Percentiles rank a stretch among this genome's conserved stretches.
These are phyloP conservation scores for Leishmania braziliensis DNA, from an alignment of 208 protist species.

Conservation along the genomic window DNA sequence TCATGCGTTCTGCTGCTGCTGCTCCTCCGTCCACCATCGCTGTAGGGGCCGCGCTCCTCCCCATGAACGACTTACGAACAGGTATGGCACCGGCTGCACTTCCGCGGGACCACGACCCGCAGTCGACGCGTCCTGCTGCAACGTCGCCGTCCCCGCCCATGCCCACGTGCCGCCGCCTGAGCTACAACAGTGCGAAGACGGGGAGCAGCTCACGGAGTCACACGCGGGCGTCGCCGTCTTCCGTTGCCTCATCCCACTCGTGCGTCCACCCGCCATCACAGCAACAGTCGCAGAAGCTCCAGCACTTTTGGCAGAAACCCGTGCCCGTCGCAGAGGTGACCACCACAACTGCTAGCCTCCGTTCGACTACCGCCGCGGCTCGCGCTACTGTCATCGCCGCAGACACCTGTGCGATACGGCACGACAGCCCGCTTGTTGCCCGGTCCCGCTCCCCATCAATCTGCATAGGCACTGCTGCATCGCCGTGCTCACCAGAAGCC, in stretches of 20 bases:
- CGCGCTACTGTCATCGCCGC: background rate
- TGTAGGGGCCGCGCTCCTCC: background rate
- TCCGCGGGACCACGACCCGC: background rate
- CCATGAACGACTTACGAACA: background rate
- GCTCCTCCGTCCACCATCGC: background rate
- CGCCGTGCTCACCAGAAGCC: background rate
- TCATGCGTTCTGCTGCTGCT: background rate
- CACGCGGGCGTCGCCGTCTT: background rate
- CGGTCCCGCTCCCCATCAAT: conserved; percentile 3
- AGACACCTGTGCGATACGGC: background rate
- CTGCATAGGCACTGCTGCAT: background rate
- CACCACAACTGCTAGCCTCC: background rate
- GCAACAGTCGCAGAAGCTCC: background rate
- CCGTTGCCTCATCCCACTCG: background rate
- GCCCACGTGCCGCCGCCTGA: conserved; percentile 30
- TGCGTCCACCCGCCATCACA: background rate
- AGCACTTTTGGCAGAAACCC: conserved; percentile 10
- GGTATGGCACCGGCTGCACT: background rate
- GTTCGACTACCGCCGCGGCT: background rate
- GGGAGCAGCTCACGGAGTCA: conserved; percentile 15
- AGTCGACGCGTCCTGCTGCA: background rate
- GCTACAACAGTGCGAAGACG: conserved; percentile 29
- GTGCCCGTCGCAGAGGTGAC: background rate
- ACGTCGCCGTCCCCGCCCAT: conserved; percentile 27
- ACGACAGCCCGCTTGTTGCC: background rate